Conservation (phyloP, 2,329 filamentous ascomycete genomes). For the Monilinia aucupariae region DNA sequence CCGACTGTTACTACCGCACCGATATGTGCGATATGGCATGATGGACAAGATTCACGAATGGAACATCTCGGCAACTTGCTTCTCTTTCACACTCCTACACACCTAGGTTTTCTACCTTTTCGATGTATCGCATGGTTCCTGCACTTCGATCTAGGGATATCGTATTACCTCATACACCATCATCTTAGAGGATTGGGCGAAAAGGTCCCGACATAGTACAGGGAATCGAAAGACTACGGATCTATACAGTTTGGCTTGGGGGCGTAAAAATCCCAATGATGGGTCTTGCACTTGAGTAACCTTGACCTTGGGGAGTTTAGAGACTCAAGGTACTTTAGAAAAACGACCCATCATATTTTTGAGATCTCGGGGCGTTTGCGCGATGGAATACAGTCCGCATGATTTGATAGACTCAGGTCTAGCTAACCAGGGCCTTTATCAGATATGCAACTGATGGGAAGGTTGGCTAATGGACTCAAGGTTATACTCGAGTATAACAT, state of each 20-base stretch:
- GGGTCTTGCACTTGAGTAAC: conserved; percentile 7
- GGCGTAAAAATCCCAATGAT: conserved; percentile 15
- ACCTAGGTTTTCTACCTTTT: neutral
- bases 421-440: neutral
- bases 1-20: conserved; percentile 16
- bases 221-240: neutral
- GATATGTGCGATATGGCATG: conserved; percentile 13
- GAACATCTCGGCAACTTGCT: conserved; percentile 10
- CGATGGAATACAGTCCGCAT: neutral
- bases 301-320: neutral
- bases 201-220: conserved; percentile 7
- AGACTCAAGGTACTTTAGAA: too few relatives aligned
- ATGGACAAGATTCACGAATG: conserved; percentile 18
- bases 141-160: conserved; percentile 14
- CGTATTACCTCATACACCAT: conserved; percentile 9
- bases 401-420: too few relatives aligned
- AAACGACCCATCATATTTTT: conserved; percentile 7
- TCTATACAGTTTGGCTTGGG: conserved; percentile 7
- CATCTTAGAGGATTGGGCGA: neutral
- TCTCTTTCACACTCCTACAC: neutral
- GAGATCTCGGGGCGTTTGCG: conserved; percentile 7
- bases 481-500: too few relatives aligned
- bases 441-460: neutral
- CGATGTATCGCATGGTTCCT: conserved; percentile 19
- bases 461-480: neutral